phyloP scores from a whole-genome alignment of 768 basidiomycete genomes.

The Lepiota brunneoincarnata region DNA sequence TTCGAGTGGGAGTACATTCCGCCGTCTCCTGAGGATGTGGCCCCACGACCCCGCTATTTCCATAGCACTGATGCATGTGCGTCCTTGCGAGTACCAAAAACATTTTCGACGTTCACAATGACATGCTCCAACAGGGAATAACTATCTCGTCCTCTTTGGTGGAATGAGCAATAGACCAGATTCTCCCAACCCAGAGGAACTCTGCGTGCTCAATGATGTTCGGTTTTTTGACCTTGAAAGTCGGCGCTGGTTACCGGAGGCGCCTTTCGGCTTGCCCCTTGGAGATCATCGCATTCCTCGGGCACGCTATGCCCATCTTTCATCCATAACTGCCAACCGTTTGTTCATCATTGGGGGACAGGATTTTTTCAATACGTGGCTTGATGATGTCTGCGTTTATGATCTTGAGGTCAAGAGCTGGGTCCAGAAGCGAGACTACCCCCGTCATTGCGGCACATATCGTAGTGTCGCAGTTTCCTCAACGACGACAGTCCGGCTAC shows the following conservation, averaged over 20 bases:
- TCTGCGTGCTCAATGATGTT: conserved; percentile 91
- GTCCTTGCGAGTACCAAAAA: too few species aligned
- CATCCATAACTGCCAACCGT: conserved; percentile 78
- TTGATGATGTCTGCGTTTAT: conserved; percentile 90
- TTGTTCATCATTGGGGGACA: conserved; percentile 95
- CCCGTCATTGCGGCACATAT: conserved; percentile 95
- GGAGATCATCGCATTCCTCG: conserved; percentile 62
- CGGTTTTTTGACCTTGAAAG: conserved; percentile 80
- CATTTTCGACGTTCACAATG: conserved; percentile 11
- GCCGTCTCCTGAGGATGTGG: conserved; percentile 59
- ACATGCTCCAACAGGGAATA: conserved; percentile 60
- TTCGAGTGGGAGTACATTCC: conserved; percentile 76
- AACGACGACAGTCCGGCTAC: conserved; percentile 60
- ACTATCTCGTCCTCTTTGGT: conserved; percentile 89
- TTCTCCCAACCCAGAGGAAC: conserved; percentile 68
- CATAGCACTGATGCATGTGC: conserved; percentile 87
- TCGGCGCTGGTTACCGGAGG: conserved; percentile 65
- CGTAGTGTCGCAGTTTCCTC: conserved; percentile 88
- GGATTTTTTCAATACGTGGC: conserved; percentile 89
- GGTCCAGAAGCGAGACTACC: conserved; percentile 78
- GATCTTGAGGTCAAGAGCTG: conserved; percentile 73
- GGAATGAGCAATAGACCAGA: conserved; percentile 88
- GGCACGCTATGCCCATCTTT: conserved; percentile 93
- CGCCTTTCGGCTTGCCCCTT: conserved; percentile 30
- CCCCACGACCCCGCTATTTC: conserved; percentile 88